phyloP scores from a whole-genome alignment of 345 rosid genomes.

The Ricinus communis region DNA sequence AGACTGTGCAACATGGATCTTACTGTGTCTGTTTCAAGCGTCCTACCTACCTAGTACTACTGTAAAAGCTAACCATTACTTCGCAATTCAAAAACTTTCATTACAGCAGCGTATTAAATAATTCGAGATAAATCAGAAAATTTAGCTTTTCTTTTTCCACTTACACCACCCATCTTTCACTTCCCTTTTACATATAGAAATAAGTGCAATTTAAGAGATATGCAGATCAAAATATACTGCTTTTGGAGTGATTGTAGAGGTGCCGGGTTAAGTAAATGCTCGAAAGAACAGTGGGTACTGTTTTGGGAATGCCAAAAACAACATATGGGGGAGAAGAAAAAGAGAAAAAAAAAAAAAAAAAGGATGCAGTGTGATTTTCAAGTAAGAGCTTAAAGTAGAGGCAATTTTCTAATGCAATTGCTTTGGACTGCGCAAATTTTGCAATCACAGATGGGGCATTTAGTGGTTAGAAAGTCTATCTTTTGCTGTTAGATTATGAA shows the following conservation, averaged over 20 bases:
- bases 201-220: too few species aligned
- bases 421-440: slow-evolving; percentile 30
- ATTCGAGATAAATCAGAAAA: background rate
- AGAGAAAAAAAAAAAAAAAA: background rate
- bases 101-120: background rate
- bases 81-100: too few species aligned
- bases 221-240: background rate
- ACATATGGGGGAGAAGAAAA: background rate
- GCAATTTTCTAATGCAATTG: slow-evolving; percentile 31
- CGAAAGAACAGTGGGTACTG: too few species aligned
- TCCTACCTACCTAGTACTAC: background rate
- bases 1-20: slow-evolving; percentile 6
- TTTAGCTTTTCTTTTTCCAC: too few species aligned
- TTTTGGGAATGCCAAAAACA: too few species aligned
- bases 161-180: too few species aligned
- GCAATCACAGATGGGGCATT: slow-evolving; percentile 13
- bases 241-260: background rate
- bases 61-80: background rate
- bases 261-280: background rate
- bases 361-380: background rate
- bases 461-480: slow-evolving; percentile 35
- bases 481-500: slow-evolving; percentile 37
- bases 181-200: too few species aligned
- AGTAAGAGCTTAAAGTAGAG: slow-evolving; percentile 17
- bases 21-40: background rate